Evolutionary conservation across 208 protist genomes (phyloP).

Genomic region (Strigomonas oncopelti): DNA sequence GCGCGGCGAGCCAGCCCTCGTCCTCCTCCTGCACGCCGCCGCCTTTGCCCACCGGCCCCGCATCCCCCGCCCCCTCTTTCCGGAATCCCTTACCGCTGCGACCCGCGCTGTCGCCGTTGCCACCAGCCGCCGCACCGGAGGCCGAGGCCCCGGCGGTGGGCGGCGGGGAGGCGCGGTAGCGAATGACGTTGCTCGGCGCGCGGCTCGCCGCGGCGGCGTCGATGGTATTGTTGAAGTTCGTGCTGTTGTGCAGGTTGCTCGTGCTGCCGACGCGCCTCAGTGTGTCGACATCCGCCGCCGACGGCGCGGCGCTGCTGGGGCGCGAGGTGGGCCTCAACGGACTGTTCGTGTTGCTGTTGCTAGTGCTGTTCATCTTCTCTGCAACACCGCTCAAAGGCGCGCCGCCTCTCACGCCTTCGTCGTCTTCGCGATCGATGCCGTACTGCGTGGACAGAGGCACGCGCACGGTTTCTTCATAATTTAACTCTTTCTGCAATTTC

Average conservation of each 20-base stretch:
- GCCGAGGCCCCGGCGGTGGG: background rate
- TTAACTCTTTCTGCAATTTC: conserved; percentile 67
- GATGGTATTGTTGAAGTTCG: background rate
- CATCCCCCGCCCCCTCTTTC: background rate
- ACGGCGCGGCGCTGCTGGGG: background rate
- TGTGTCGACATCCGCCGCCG: background rate
- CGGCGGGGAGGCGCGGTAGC: background rate
- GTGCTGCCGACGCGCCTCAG: too few relatives aligned
- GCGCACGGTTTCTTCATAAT: conserved; percentile 68
- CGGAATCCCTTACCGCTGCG: background rate
- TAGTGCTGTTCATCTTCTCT: conserved; percentile 2
- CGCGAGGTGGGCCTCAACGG: too few relatives aligned
- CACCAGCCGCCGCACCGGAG: background rate
- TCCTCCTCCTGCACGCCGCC: conserved; percentile 25
- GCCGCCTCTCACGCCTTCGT: conserved; percentile 7
- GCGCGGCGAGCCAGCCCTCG: conserved; percentile 48
- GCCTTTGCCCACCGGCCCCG: background rate
- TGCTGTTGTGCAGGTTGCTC: too few relatives aligned
- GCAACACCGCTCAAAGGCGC: background rate
- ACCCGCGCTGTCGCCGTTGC: background rate
- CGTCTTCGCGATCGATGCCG: conserved; percentile 35
- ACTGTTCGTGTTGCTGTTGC: background rate
- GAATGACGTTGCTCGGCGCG: background rate
- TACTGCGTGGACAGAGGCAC: conserved; percentile 61
- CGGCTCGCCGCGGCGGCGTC: background rate